Conservation (phyloP, 2,329 filamentous ascomycete species). For the Apiospora marii region DNA sequence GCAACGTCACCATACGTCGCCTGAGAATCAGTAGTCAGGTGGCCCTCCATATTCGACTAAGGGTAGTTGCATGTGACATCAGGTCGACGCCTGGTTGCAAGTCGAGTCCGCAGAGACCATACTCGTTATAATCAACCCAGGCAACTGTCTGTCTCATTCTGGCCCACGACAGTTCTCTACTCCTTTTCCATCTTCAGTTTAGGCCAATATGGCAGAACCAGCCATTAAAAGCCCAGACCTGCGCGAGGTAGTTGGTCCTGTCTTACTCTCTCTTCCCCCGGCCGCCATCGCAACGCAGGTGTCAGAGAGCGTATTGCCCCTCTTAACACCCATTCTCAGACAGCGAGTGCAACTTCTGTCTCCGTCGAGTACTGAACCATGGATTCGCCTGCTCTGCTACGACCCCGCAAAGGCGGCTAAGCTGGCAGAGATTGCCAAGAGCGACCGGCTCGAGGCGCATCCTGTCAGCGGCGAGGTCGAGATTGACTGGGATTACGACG, state of each 20-base stretch:
- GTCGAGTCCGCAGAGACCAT: not conserved
- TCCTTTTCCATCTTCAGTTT: not conserved
- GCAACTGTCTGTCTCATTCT: not conserved
- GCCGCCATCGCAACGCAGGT: constrained; percentile 66
- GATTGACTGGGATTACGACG: constrained; percentile 72
- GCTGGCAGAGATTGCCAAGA: constrained; percentile 67
- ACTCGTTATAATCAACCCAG: not conserved
- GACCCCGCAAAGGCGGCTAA: constrained; percentile 62
- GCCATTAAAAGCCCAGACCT: constrained; percentile 54
- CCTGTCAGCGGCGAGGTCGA: constrained; percentile 83
- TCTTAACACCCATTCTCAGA: constrained; percentile 71
- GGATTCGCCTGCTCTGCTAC: constrained; percentile 78
- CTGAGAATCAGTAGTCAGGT: constrained; percentile 2
- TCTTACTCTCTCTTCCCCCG: constrained; percentile 67
- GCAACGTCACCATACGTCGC: not conserved
- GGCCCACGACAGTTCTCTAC: not conserved
- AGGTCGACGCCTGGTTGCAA: not conserved
- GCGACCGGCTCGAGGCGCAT: constrained; percentile 77
- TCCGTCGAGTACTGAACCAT: constrained; percentile 68
- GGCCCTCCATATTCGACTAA: constrained; percentile 11
- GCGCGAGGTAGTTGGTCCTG: constrained; percentile 58
- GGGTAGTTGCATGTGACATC: constrained; percentile 13
- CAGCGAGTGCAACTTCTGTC: constrained; percentile 71
- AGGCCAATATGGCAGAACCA: constrained; percentile 38
- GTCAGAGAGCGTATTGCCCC: constrained; percentile 62